These are phyloP conservation scores for Talaromyces verruculosus DNA, from an alignment of 2,329 filamentous ascomycete species.

Conservation along the genomic window DNA sequence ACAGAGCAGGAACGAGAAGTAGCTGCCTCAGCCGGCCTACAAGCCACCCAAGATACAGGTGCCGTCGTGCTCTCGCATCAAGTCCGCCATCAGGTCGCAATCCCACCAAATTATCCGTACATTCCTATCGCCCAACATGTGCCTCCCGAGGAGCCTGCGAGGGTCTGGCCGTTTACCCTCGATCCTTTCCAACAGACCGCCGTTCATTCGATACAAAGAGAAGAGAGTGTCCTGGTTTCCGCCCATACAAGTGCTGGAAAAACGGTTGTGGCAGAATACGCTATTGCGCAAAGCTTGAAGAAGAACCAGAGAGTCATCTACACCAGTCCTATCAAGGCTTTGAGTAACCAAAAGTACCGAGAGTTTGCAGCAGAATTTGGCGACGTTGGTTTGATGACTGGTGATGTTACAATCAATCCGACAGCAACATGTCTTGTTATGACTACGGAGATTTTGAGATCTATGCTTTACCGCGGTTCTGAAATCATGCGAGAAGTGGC, in stretches of 20 bases:
- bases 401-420: slow-evolving; percentile 98
- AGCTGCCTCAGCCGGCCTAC: slow-evolving; percentile 70
- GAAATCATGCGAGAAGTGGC: slow-evolving; percentile 99
- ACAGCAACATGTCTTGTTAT: slow-evolving; percentile 97
- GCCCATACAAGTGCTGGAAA: slow-evolving; percentile 98
- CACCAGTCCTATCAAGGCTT: slow-evolving; percentile 96
- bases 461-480: slow-evolving; percentile 95
- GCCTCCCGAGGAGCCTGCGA: slow-evolving; percentile 80
- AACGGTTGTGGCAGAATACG: slow-evolving; percentile 97
- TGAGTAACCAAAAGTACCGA: slow-evolving; percentile 98
- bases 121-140: slow-evolving; percentile 94
- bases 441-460: slow-evolving; percentile 98
- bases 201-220: slow-evolving; percentile 90
- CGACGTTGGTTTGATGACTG: slow-evolving; percentile 96
- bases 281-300: slow-evolving; percentile 94
- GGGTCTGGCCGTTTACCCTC: slow-evolving; percentile 82
- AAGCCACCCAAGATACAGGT: slow-evolving; percentile 61
- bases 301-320: slow-evolving; percentile 98
- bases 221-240: slow-evolving; percentile 94
- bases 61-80: slow-evolving; percentile 85
- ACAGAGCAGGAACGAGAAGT: slow-evolving; percentile 92
- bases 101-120: slow-evolving; percentile 92
- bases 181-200: slow-evolving; percentile 97
- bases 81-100: slow-evolving; percentile 94
- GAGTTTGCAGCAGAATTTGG: slow-evolving; percentile 95